These are phyloP conservation scores for Rhodofomes roseus DNA, from an alignment of 1,284 basidiomycete species.

Conservation along the genomic window DNA sequence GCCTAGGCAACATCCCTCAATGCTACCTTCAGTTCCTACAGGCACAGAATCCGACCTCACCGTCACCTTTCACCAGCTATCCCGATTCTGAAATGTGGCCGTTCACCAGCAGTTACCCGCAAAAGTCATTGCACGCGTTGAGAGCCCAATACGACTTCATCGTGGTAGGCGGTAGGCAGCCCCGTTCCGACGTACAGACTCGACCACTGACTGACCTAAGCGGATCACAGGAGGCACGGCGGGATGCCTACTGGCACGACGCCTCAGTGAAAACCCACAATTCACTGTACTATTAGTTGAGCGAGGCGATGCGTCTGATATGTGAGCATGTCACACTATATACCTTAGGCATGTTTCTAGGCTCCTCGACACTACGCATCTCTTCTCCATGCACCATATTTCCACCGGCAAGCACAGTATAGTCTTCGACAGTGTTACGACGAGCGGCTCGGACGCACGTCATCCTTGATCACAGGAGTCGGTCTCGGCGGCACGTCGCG, in stretches of 20 bases:
- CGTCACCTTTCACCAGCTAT: no score
- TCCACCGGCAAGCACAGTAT: background rate
- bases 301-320: background rate
- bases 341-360: background rate
- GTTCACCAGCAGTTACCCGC: background rate
- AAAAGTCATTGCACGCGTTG: background rate
- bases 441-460: background rate
- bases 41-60: no score
- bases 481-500: conserved; percentile 1
- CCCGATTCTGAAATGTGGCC: no score
- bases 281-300: background rate
- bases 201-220: background rate
- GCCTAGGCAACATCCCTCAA: no score
- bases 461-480: background rate
- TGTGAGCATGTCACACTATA: background rate
- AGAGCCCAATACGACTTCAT: background rate
- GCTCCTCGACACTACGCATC: background rate
- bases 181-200: background rate
- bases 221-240: background rate
- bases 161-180: background rate
- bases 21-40: no score
- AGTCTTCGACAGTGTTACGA: background rate
- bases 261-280: background rate
- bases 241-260: background rate
- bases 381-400: background rate